Base-by-base conservation (phyloP, 2,329 filamentous ascomycete genomes). In the Sporothrix schenckii region DNA sequence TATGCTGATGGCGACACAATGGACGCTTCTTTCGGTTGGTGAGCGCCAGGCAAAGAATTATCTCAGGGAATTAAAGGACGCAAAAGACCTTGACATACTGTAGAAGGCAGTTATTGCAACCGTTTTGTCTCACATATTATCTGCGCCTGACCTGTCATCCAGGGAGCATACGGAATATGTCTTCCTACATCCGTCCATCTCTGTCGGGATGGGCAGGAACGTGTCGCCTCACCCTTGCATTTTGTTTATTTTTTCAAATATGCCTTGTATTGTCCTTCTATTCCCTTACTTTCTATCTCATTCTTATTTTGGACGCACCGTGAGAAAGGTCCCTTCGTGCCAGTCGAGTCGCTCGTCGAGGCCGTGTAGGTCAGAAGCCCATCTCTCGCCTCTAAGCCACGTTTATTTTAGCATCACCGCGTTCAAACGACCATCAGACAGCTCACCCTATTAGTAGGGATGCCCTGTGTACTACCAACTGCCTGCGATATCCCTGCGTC, bases 321-420 rank as follows among this genome's bases (percentile, higher is more conserved):
- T 34, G 6, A 34, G 34, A 34, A 34, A 34, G 5, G 34, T 9
- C 6, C 5, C 34, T 34, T 1, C 34, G 1, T 24, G 24, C 24
- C 2, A 34, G 34, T 39, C 44, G 16, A 19, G 16, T 16, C 44
- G 14, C 11, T 14, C 34, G 19, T n/a, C 56, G 10, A 30, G 34
- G 34, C 34, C 41, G 56, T 24, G n/a, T 61, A 44, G 16, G 30
- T 60, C 56, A 41, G n/a, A 34, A 21, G 56, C 30, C 56, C 56
- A 7, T 4, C 3, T 60, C 34, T n/a, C 30, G 21, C 56, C 34
- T 60, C 56, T 41, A 41, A 60, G 30, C 56, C 56, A 60, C 56
- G 19, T 60, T 21, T 58, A 39, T 41, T 60, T 41, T 60, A 58
- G 30, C 56, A 60, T n/a, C 56, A 41, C 14, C 56, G 7, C 5